These are phyloP conservation scores for Termitomyces heimii DNA, from an alignment of 768 basidiomycete genomes.

Conservation along the genomic window DNA sequence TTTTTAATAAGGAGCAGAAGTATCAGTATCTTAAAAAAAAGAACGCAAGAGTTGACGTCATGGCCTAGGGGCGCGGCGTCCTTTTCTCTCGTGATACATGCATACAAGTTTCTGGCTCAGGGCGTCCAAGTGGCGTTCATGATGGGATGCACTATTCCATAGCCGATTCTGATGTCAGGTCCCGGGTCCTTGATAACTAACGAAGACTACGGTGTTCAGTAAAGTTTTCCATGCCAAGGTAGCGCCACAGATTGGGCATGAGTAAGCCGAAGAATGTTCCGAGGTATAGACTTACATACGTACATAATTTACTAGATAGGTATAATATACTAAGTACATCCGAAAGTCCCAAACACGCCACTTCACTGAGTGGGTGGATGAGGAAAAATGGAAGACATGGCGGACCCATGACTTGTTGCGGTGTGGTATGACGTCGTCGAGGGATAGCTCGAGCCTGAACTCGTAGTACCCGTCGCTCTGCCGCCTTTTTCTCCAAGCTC, in stretches of 20 bases:
- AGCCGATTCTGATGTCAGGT: neutral
- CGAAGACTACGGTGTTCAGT: too few species aligned
- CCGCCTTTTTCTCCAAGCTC: constrained; percentile 23
- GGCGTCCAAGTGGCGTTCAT: neutral
- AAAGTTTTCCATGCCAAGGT: neutral
- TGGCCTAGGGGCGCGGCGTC: neutral
- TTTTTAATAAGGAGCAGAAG: neutral
- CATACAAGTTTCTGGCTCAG: neutral
- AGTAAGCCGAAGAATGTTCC: neutral
- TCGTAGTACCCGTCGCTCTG: constrained; percentile 2
- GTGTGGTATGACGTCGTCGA: constrained; percentile 18
- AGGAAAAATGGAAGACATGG: neutral
- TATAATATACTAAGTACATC: constrained; percentile 7
- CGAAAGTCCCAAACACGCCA: neutral
- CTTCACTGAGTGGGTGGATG: neutral
- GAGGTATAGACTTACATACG: neutral
- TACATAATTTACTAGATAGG: constrained; percentile 5
- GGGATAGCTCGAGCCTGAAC: constrained; percentile 13
- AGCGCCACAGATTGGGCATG: neutral
- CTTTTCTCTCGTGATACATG: too few species aligned
- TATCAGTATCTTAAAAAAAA: neutral
- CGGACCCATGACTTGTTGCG: constrained; percentile 14
- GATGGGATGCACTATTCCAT: neutral
- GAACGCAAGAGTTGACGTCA: neutral
- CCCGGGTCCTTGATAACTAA: neutral